Percentiles rank a stretch among this genome's conserved stretches.
These are phyloP conservation scores for Ilyonectria destructans DNA, from an alignment of 2,329 filamentous ascomycete genomes.

Conservation along the genomic window DNA sequence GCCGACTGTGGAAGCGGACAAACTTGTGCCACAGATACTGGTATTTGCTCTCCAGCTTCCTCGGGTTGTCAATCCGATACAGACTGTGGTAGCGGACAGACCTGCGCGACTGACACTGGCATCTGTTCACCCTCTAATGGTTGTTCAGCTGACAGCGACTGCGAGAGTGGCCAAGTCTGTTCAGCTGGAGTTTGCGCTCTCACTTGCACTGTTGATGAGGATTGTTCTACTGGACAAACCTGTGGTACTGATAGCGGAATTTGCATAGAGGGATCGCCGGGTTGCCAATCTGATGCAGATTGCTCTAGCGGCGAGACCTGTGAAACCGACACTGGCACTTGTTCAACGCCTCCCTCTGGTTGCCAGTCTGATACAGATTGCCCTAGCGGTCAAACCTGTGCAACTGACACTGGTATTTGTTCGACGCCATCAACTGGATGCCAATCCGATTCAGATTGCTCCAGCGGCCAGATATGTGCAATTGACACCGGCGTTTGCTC, in stretches of 20 bases:
- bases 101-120: slow-evolving; percentile 1
- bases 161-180: background rate
- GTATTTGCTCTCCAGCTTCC: background rate
- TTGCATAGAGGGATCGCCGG: background rate
- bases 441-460: slow-evolving; percentile 3
- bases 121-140: background rate
- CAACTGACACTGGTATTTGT: too few relatives aligned
- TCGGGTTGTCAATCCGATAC: background rate
- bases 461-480: background rate
- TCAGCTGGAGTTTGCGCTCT: background rate
- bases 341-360: background rate
- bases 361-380: background rate
- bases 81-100: background rate
- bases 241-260: background rate
- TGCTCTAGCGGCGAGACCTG: background rate
- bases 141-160: too few relatives aligned
- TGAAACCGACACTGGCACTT: background rate
- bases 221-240: background rate
- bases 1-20: background rate
- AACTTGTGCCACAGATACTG: background rate
- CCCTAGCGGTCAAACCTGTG: background rate
- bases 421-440: background rate
- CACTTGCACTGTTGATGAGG: background rate
- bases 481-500: background rate
- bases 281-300: background rate